A percentile compares a stretch with the other conserved stretches of the same genome.
Conservation (phyloP, 192 early-diverging fungal genomes). For the Umbelopsis ramanniana region DNA sequence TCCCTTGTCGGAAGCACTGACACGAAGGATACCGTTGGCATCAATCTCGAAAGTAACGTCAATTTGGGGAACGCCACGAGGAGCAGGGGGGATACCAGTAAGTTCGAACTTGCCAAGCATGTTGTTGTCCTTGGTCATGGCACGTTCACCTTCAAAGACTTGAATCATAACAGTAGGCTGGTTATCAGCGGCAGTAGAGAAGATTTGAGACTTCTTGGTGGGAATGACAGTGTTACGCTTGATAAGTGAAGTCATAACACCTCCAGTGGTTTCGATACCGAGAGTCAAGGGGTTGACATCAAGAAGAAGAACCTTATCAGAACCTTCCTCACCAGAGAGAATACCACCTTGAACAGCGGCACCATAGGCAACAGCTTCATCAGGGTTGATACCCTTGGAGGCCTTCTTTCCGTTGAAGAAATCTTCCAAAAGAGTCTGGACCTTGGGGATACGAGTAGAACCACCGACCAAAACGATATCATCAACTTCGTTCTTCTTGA, state of each 20-base stretch:
- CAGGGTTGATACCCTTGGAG: constrained; percentile 96
- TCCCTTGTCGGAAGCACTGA: constrained; percentile 93
- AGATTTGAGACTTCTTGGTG: constrained; percentile 98
- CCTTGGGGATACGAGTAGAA: constrained; percentile 98
- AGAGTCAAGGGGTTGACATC: constrained; percentile 97
- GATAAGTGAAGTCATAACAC: constrained; percentile 96
- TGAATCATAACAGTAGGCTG: constrained; percentile 96
- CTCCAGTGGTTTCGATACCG: constrained; percentile 98
- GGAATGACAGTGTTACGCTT: constrained; percentile 92
- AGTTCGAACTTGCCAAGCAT: constrained; percentile 97
- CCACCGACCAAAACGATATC: constrained; percentile 98
- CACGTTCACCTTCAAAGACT: constrained; percentile 96
- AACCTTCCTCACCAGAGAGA: constrained; percentile 72
- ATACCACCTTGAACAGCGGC: constrained; percentile 96
- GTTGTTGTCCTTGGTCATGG: constrained; percentile 99
- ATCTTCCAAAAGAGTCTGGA: constrained; percentile 89
- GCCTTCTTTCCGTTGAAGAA: constrained; percentile 98
- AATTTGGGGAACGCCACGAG: constrained; percentile 96
- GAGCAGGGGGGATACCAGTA: constrained; percentile 90
- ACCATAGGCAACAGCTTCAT: constrained; percentile 98
- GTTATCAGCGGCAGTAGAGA: constrained; percentile 97
- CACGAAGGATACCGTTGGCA: constrained; percentile 92
- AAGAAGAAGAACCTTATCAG: constrained; percentile 75
- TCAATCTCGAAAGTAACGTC: constrained; percentile 98
- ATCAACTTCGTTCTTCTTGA: constrained; percentile 86